Percentiles rank a stretch among this genome's conserved stretches.
Evolutionary conservation across 352 stramenopile genomes (phyloP).

Genomic region (Phytophthora fragariae): DNA sequence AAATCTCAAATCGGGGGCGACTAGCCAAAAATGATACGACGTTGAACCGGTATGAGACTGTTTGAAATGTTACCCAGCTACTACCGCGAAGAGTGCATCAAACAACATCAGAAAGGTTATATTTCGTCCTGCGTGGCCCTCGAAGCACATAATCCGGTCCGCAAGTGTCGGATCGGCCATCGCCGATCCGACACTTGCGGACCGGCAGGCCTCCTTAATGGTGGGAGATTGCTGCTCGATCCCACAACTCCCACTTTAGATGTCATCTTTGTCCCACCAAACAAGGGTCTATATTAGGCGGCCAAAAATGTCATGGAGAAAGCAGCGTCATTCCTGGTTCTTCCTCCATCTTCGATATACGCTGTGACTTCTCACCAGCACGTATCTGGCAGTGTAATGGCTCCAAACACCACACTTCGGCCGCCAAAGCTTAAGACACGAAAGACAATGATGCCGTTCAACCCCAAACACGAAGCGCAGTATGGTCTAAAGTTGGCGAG

Average conservation of each 20-base stretch:
- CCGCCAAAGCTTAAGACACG: background rate
- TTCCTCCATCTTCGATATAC: background rate
- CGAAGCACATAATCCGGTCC: conserved; percentile 27
- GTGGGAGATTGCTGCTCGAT: background rate
- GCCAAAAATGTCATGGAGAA: too few species aligned
- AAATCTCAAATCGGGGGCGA: too few species aligned
- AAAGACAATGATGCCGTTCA: background rate
- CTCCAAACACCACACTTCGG: background rate
- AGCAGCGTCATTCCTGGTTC: background rate
- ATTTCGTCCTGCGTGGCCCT: background rate
- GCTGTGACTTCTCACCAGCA: background rate
- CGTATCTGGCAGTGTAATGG: background rate
- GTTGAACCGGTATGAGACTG: too few species aligned
- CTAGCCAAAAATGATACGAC: too few species aligned
- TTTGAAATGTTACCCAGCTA: background rate
- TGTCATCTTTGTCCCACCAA: background rate
- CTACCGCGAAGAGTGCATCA: background rate
- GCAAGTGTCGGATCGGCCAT: conserved; percentile 22
- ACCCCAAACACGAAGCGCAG: background rate
- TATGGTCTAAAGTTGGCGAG: background rate
- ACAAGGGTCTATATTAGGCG: background rate
- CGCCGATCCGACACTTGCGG: too few species aligned
- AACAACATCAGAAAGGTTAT: conserved; percentile 11
- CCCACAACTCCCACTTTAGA: too few species aligned
- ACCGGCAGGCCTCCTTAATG: background rate